Evolutionary conservation across 495 filamentous ascomycete species (phyloP).

Genomic region (Podospora bellae-mahoneyi): DNA sequence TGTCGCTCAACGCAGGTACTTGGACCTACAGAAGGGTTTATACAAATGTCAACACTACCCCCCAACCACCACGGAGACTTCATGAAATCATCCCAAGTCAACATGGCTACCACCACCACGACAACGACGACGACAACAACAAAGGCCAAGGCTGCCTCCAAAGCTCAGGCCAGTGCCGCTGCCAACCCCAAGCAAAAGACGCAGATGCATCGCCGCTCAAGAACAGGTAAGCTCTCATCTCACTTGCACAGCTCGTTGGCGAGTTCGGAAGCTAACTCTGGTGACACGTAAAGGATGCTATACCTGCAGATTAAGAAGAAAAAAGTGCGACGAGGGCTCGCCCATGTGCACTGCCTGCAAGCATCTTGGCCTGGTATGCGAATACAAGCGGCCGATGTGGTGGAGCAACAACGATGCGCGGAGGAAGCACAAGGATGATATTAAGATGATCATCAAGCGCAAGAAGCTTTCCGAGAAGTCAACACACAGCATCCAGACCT

Average conservation of each 20-base stretch:
- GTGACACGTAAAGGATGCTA: constrained; percentile 71
- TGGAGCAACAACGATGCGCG: constrained; percentile 90
- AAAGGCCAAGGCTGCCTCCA: constrained; percentile 54
- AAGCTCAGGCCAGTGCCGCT: constrained; percentile 47
- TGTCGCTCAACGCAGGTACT: constrained; percentile 28
- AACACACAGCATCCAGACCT: constrained; percentile 52
- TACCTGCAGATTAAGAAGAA: constrained; percentile 88
- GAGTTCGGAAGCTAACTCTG: constrained; percentile 29
- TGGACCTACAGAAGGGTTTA: constrained; percentile 12
- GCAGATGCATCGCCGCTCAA: constrained; percentile 89
- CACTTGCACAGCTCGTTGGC: constrained; percentile 14
- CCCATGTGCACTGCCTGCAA: constrained; percentile 84
- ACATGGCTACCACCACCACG: constrained; percentile 50
- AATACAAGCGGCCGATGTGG: constrained; percentile 96
- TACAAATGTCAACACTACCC: constrained; percentile 63
- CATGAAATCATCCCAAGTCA: constrained; percentile 53
- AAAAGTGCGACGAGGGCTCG: constrained; percentile 96
- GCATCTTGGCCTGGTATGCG: constrained; percentile 79
- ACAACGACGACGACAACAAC: constrained; percentile 37
- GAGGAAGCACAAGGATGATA: constrained; percentile 81
- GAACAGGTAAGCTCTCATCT: constrained; percentile 66
- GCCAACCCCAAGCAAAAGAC: constrained; percentile 58
- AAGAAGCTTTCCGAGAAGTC: constrained; percentile 90
- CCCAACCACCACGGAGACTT: constrained; percentile 50
- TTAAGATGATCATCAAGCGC: constrained; percentile 96